These are phyloP conservation scores for Xerocomus nothofagi DNA, from an alignment of 1,284 basidiomycete species.

Conservation along the genomic window DNA sequence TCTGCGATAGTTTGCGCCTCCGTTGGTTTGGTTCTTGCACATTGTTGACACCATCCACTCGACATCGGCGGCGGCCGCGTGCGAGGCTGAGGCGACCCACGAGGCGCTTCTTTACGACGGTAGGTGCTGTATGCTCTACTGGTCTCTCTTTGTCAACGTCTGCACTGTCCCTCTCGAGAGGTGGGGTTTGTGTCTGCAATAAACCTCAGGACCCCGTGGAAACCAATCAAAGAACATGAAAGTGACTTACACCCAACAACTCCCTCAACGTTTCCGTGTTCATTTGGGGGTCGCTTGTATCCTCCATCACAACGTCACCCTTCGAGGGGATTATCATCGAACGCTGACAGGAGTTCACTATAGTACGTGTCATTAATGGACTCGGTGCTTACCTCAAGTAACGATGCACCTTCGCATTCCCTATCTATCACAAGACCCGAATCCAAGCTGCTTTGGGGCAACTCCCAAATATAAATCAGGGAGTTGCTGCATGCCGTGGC, in stretches of 20 bases:
- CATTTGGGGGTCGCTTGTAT: background rate
- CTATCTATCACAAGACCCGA: constrained; percentile 30
- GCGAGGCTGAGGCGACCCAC: constrained; percentile 6
- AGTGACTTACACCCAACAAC: constrained; percentile 20
- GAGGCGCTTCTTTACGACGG: constrained; percentile 7
- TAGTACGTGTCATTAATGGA: background rate
- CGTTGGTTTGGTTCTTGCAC: constrained; percentile 10
- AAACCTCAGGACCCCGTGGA: constrained; percentile 10
- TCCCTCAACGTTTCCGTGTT: constrained; percentile 14
- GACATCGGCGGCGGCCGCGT: constrained; percentile 3
- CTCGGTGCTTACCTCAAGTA: constrained; percentile 25
- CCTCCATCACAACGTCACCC: background rate
- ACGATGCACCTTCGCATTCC: constrained; percentile 23
- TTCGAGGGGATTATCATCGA: constrained; percentile 3
- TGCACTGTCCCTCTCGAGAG: constrained; percentile 5
- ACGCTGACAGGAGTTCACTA: constrained; percentile 15
- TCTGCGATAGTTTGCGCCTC: constrained; percentile 21
- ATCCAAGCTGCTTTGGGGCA: constrained; percentile 29
- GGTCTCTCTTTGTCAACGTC: constrained; percentile 5
- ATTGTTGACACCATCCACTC: constrained; percentile 1
- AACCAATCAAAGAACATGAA: background rate
- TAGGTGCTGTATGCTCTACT: constrained; percentile 8
- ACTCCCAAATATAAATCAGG: constrained; percentile 29
- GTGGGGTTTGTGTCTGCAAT: constrained; percentile 12
- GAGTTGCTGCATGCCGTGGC: constrained; percentile 31